Percentiles rank a stretch among this genome's conserved stretches.
phyloP scores from a whole-genome alignment of 2,329 filamentous ascomycete species.

The Aspergillus japonicus region DNA sequence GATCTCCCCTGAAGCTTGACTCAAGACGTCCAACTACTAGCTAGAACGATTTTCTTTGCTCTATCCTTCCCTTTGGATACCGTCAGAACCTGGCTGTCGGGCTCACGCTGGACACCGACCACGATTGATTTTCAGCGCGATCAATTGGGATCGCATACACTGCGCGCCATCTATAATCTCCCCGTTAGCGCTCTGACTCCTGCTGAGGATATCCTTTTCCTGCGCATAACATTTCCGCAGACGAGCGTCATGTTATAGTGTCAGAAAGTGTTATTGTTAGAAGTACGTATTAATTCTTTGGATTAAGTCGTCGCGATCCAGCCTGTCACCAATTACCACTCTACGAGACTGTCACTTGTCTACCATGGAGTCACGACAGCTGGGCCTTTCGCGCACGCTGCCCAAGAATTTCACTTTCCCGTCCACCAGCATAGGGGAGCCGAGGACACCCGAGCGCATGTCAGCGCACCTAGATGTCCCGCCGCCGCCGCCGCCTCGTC shows the following conservation, averaged over 20 bases:
- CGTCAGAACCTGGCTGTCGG: background rate
- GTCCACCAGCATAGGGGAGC: constrained; percentile 33
- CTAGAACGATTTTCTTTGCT: constrained; percentile 8
- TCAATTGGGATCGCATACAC: constrained; percentile 1
- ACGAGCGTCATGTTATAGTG: constrained; percentile 17
- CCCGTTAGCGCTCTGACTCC: constrained; percentile 2
- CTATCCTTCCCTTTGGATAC: background rate
- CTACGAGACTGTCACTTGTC: constrained; percentile 7
- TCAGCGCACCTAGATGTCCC: constrained; percentile 41
- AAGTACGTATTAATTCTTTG: constrained; percentile 6
- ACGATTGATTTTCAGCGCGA: constrained; percentile 9
- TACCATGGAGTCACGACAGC: constrained; percentile 41
- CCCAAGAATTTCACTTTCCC: constrained; percentile 50
- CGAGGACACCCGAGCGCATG: constrained; percentile 45
- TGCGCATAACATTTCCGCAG: background rate
- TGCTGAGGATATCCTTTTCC: background rate
- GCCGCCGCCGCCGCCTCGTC: constrained; percentile 47
- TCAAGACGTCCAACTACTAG: constrained; percentile 11
- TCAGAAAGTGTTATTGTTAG: constrained; percentile 11
- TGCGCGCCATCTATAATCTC: constrained; percentile 4
- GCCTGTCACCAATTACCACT: constrained; percentile 1
- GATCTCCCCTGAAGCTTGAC: constrained; percentile 3
- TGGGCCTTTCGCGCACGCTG: constrained; percentile 45
- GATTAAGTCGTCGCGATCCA: background rate
- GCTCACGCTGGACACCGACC: background rate